Percentiles rank a stretch among this genome's conserved stretches.
These are phyloP conservation scores for Phialocephala subalpina DNA, from an alignment of 2,329 filamentous ascomycete genomes.

Conservation along the genomic window DNA sequence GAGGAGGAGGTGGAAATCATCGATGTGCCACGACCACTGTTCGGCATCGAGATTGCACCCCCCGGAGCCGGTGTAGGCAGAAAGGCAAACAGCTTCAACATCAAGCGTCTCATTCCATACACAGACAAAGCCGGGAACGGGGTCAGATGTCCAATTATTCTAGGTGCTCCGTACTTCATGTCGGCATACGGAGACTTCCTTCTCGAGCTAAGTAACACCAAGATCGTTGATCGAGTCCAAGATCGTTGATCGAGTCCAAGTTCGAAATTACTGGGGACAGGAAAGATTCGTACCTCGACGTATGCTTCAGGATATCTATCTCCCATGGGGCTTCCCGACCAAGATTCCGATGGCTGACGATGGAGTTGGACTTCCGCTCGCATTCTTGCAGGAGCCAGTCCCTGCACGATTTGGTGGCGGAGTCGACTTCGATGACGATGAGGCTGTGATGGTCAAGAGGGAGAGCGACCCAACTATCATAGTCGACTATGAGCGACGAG, in stretches of 20 bases:
- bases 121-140: conserved; percentile 13
- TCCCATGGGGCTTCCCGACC: conserved; percentile 14
- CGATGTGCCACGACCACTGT: neutral
- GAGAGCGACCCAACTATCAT: neutral
- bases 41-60: neutral
- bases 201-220: conserved; percentile 2
- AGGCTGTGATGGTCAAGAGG: conserved; percentile 16
- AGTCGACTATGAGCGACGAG: conserved; percentile 13
- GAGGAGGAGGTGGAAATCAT: too few species aligned
- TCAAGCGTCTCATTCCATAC: conserved; percentile 18
- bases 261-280: conserved; percentile 16
- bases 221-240: conserved; percentile 9
- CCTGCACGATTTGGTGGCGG: neutral
- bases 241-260: conserved; percentile 15
- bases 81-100: neutral
- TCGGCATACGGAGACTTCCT: conserved; percentile 17
- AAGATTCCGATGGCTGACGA: conserved; percentile 1
- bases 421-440: conserved; percentile 11
- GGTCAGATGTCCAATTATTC: neutral
- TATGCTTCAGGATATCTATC: conserved; percentile 14
- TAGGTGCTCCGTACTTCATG: conserved; percentile 8
- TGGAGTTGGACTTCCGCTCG: conserved; percentile 9
- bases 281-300: conserved; percentile 15
- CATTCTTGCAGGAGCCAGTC: neutral
- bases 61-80: neutral